phyloP scores from a whole-genome alignment of 2,329 filamentous ascomycete species.

The Aspergillus spinulosporus region DNA sequence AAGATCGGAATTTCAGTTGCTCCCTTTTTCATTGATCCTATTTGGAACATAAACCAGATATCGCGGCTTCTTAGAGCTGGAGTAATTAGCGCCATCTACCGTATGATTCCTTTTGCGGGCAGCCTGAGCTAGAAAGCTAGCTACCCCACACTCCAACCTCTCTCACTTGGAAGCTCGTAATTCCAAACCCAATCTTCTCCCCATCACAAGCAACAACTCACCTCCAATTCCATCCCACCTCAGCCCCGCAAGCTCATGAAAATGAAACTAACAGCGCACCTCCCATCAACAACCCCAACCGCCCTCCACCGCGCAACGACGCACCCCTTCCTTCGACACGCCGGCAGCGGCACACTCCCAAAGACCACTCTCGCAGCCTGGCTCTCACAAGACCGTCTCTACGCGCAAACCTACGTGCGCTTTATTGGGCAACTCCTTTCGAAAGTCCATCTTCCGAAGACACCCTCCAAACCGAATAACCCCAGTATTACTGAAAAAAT shows the following conservation, averaged over 20 bases:
- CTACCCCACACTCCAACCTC: conserved; percentile 6
- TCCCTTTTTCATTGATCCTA: too few relatives aligned
- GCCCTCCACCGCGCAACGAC: conserved; percentile 61
- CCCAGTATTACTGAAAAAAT: conserved; percentile 48
- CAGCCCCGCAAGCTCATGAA: conserved; percentile 7
- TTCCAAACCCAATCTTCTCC: background rate
- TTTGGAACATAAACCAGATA: too few relatives aligned
- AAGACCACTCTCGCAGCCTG: conserved; percentile 61
- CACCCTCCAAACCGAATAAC: conserved; percentile 18
- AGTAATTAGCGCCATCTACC: too few relatives aligned
- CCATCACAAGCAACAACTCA: background rate
- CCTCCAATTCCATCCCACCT: background rate
- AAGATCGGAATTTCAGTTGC: too few relatives aligned
- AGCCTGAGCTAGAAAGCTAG: background rate
- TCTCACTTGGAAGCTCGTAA: too few relatives aligned
- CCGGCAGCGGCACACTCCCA: conserved; percentile 62
- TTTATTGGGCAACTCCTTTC: conserved; percentile 66
- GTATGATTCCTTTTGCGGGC: background rate
- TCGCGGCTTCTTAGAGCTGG: too few relatives aligned
- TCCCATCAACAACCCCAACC: conserved; percentile 52
- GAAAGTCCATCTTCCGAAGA: conserved; percentile 56
- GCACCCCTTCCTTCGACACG: conserved; percentile 64
- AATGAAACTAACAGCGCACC: conserved; percentile 55
- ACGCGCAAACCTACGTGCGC: conserved; percentile 68
- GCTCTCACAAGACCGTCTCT: conserved; percentile 71